These are phyloP conservation scores for Ambrosia trifida DNA, from an alignment of 129 eudicot genomes.

Conservation along the genomic window DNA sequence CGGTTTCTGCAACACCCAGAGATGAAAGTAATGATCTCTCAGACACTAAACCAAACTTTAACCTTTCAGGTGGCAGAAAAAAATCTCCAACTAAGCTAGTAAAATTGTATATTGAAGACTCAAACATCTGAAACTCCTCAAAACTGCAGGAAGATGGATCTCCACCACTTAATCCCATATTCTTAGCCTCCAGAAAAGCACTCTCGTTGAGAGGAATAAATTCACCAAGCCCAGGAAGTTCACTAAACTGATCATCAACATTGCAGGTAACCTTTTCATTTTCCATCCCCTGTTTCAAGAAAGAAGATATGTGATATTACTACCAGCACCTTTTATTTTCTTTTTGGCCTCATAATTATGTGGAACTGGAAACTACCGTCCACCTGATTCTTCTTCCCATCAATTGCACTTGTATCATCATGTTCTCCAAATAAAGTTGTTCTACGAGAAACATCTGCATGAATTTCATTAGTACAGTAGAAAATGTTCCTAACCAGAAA, in stretches of 20 bases:
- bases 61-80: constrained; percentile 79
- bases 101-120: constrained; percentile 55
- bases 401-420: constrained; percentile 41
- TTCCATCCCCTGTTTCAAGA: constrained; percentile 49
- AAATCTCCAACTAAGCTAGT: constrained; percentile 45
- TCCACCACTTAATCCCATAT: constrained; percentile 31
- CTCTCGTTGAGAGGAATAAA: constrained; percentile 51
- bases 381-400: constrained; percentile 62
- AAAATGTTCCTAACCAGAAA: constrained; percentile 1
- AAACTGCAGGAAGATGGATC: constrained; percentile 47
- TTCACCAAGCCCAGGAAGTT: constrained; percentile 46
- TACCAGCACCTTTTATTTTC: constrained; percentile 18
- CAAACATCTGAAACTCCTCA: constrained; percentile 58
- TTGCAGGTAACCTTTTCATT: constrained; percentile 52
- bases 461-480: constrained; percentile 22
- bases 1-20: constrained; percentile 56
- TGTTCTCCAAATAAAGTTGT: constrained; percentile 35
- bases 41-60: constrained; percentile 60
- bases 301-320: constrained; percentile 13
- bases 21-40: constrained; percentile 58
- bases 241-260: constrained; percentile 41
- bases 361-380: constrained; percentile 49
- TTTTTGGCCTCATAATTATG: constrained; percentile 24
- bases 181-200: constrained; percentile 42
- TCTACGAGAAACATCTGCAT: constrained; percentile 41